Base-by-base conservation (phyloP, 2,329 filamentous ascomycete species). In the Epichloe glyceriae region DNA sequence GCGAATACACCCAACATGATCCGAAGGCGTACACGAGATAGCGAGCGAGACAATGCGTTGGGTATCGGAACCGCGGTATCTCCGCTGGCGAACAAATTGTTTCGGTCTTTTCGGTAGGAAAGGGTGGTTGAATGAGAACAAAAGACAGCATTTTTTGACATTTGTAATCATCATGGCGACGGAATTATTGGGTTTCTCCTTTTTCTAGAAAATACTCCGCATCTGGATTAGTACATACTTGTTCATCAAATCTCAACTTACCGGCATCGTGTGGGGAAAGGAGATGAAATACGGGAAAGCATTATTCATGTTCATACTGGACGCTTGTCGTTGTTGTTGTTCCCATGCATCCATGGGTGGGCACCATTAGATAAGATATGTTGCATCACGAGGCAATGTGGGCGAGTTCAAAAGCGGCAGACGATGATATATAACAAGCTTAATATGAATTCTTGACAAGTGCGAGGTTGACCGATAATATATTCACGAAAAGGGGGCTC, bases 1-100 rank as follows among this genome's bases (percentile, higher is more conserved):
- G 75, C 76, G 19, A 75, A 80, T 55, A 81, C 78, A 8, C 75
- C 78, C 1, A 78, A 73, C 53, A 70, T 73, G 60, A 70, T 74
- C 22, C 72, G 71, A 34, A 69, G 73, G 20, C 70, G 75, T 41
- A 62, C 72, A 17, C 42, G 34, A 47, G 73, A 75, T 47, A 66
- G 64, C 46, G 66, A 68, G 35, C 46, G 50, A 49, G 73, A 75
- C 47, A 67, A 65, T 50, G 67, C 69, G 2, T 66, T 68, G 48
- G 57, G 58, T 26, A 63, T 51, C 51, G 57, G 42, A 56, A 61
- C 30, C 45, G 55, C 49, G 56, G 59, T 63, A 42, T 72, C 69
- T 26, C 70, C 71, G 26, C 55, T 73, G 42, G 63, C 67, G 53
- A 71, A 65, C 57, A 73, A 70, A 57, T 67, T 67, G 20, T 69